Evolutionary conservation across 768 basidiomycete species (phyloP).

Genomic region (Butyriboletus loyo): DNA sequence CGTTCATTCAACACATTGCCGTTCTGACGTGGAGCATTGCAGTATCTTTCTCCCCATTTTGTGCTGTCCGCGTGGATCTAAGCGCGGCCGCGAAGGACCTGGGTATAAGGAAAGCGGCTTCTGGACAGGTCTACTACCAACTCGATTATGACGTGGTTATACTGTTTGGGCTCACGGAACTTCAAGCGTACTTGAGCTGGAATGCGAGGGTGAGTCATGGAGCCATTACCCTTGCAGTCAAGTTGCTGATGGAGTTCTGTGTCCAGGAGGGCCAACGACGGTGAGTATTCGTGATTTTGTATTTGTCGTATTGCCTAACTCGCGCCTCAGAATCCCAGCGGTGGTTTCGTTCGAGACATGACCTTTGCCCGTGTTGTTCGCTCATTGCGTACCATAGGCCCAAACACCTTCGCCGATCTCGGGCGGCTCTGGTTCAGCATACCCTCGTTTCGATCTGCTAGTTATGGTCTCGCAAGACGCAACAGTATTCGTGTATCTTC

Average conservation of each 20-base stretch:
- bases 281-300: background rate
- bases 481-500: background rate
- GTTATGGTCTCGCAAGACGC: background rate
- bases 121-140: constrained; percentile 3
- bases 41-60: constrained; percentile 7
- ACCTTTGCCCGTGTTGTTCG: background rate
- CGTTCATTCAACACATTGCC: background rate
- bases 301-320: background rate
- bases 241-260: background rate
- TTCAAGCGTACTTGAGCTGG: constrained; percentile 9
- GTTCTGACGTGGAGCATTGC: background rate
- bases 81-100: background rate
- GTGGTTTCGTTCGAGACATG: background rate
- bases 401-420: background rate
- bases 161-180: constrained; percentile 7
- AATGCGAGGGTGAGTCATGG: constrained; percentile 1
- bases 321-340: background rate
- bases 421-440: too few relatives aligned
- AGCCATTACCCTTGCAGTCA: background rate
- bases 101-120: background rate
- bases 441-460: background rate
- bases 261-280: constrained; percentile 1
- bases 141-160: constrained; percentile 15
- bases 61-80: constrained; percentile 3
- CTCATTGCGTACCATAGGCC: background rate